Evolutionary conservation across 177 flowering plant genomes (phyloP), one percentile per base, ranked within the genome.

Genomic region (Vitis hybrid): DNA sequence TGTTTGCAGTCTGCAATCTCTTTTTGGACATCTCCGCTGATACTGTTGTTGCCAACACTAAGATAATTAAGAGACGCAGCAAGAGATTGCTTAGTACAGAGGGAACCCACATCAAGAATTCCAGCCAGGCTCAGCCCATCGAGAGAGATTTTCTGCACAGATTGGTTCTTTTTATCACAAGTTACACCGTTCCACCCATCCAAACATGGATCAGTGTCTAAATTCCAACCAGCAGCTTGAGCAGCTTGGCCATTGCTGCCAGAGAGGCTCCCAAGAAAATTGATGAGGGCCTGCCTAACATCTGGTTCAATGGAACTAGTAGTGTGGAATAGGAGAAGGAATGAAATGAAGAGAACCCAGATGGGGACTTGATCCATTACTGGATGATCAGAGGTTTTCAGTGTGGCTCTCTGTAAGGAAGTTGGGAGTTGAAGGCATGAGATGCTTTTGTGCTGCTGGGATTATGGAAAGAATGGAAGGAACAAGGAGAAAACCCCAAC

Each of bases 181-280:
- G 0, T 4, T 24, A 83, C 73, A 19, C 81, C 83, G 2, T 56
- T 48, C 87, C 87, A 86, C 0, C 21, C 5, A 19, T 62, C 75
- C 35, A n/a, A 51, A 79, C 89, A 86, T 35, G 89, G 87, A 70
- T 86, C 89, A 52, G 84, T 55, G 54, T 66, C 46, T 40, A 58
- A 40, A 50, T 67, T 79, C 89, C 87, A 83, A 46, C 75, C 78
- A 19, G 70, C 68, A 62, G 30, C 52, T 12, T 79, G 70, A 49
- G 68, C 72, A 17, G 6, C 35, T 19, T 27, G 65, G 40, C 27
- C 72, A 60, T 52, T 66, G 30, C n/a, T 21, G 35, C 11, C 61
- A 57, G 83, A 69, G n/a, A 83, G 68, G n/a, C 63, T 49, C 2
- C 62, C 56, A 27, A 76, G 73, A 69, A 85, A 81, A 30, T 56